Percentiles rank a stretch among this genome's conserved stretches.
Evolutionary conservation across 2,329 filamentous ascomycete species (phyloP).

Genomic region (Scleromitrula shiraiana): DNA sequence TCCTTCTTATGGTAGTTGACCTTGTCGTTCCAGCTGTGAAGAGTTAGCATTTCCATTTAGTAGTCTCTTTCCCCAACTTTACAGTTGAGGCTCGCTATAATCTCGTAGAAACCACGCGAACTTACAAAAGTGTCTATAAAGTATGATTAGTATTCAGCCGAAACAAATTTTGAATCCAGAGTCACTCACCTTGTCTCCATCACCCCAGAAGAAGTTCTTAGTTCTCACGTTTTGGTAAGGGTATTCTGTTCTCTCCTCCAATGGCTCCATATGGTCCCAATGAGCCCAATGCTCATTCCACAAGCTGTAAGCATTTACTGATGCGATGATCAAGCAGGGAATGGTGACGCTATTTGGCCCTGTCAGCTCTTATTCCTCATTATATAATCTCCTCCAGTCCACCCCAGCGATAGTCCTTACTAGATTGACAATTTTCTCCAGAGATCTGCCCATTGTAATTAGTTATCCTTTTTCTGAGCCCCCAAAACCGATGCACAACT

Average conservation of each 20-base stretch:
- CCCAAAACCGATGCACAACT: slow-evolving; percentile 32
- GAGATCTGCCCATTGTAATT: slow-evolving; percentile 52
- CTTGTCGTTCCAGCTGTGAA: slow-evolving; percentile 74
- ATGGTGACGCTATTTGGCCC: slow-evolving; percentile 55
- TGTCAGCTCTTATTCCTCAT: slow-evolving; percentile 9
- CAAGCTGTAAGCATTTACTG: slow-evolving; percentile 78
- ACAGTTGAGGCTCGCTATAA: slow-evolving; percentile 8
- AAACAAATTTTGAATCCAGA: slow-evolving; percentile 7
- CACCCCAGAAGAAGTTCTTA: slow-evolving; percentile 92
- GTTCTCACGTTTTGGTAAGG: slow-evolving; percentile 95
- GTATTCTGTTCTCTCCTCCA: slow-evolving; percentile 90
- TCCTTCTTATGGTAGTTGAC: slow-evolving; percentile 87
- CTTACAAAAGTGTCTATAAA: slow-evolving; percentile 57
- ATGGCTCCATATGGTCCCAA: slow-evolving; percentile 73
- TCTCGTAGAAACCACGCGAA: slow-evolving; percentile 18
- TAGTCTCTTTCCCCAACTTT: no score
- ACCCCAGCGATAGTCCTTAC: slow-evolving; percentile 48
- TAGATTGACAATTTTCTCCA: slow-evolving; percentile 96
- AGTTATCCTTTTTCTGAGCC: background rate
- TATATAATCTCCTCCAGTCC: background rate
- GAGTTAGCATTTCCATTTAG: slow-evolving; percentile 13
- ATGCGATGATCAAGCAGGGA: slow-evolving; percentile 63
- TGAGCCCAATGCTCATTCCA: slow-evolving; percentile 98
- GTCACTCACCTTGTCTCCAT: slow-evolving; percentile 79
- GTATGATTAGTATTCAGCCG: slow-evolving; percentile 13